Base-by-base conservation (phyloP, 345 rosid genomes). In the Lepidium africanum region DNA sequence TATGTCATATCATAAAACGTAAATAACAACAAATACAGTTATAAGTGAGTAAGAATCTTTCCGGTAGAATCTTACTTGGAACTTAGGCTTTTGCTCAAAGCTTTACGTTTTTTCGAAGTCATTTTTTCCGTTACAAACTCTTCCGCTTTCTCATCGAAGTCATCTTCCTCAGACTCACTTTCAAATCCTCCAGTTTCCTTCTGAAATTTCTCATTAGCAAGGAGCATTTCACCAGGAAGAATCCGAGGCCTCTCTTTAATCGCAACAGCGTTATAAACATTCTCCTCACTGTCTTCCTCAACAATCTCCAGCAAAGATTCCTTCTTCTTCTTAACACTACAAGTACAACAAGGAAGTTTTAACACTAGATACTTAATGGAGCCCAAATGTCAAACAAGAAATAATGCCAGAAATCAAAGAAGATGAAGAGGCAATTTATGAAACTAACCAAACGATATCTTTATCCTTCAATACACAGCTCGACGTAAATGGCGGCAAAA, bases 401-500 rank as follows among this genome's bases (percentile, higher is more conserved):
- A 35, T 10, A 35, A 56, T 13, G 1, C 17, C 35, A 12, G 25
- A 11, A 9, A 21, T 16, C 1, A 11, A 5, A 6, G 39, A 4
- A 50, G 49, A 47, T 5, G 47, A 47, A 9, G 21, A 33, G n/a
- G 32, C 19, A 21, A 55, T 8, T 27, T 11, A 27, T 50, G 64
- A 33, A 48, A 76, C 88, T 78, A 41, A 93, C 99, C 89, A 72
- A 67, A 95, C 67, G 21, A 87, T 74, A 60, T 95, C 99, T 59
- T 80, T 85, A 70, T 95, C 96, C 77, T 84, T 86, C 63, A 95
- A 78, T 56, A 95, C 69, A 61, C 75, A 73, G 71, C 86, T 86
- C 2, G 89, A 84, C 79, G 91, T 97, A 13, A 91, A 91, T 15
- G 92, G 84, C 4, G 97, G 99, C 59, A 95, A 76, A 75, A 73